Evolutionary conservation across 2,329 filamentous ascomycete genomes (phyloP).

Genomic region (Nectriaceae sp.): DNA sequence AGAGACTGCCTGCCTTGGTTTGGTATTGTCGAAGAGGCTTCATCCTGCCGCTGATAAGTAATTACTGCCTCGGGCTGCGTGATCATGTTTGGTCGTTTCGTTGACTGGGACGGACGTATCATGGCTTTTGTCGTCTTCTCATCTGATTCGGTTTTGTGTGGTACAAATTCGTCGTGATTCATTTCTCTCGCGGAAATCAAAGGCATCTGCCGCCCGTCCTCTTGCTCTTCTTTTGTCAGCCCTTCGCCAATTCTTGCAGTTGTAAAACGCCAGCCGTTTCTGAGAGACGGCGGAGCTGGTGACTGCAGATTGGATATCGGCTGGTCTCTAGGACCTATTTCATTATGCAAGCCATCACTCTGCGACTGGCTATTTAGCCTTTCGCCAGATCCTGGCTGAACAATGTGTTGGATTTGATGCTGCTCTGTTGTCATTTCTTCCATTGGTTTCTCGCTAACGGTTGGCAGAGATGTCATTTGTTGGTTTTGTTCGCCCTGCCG

Average conservation of each 20-base stretch:
- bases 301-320: not conserved
- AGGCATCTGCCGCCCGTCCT: not conserved
- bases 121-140: not conserved
- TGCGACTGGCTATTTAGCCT: not conserved
- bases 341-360: not conserved
- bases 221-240: not conserved
- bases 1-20: not conserved
- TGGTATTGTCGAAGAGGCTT: not conserved
- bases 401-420: not conserved
- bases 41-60: not conserved
- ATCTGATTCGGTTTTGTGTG: not conserved
- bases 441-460: not conserved
- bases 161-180: conserved; percentile 11
- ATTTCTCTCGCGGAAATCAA: conserved; percentile 6
- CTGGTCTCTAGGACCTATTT: not conserved
- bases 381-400: not conserved
- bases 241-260: too few relatives aligned
- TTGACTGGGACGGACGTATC: not conserved
- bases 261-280: too few relatives aligned
- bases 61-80: not conserved
- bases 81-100: not conserved
- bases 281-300: not conserved
- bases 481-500: not conserved
- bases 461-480: not conserved
- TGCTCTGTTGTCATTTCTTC: not conserved